phyloP scores from a whole-genome alignment of 495 filamentous ascomycete genomes.

The Ramalina intermedia region DNA sequence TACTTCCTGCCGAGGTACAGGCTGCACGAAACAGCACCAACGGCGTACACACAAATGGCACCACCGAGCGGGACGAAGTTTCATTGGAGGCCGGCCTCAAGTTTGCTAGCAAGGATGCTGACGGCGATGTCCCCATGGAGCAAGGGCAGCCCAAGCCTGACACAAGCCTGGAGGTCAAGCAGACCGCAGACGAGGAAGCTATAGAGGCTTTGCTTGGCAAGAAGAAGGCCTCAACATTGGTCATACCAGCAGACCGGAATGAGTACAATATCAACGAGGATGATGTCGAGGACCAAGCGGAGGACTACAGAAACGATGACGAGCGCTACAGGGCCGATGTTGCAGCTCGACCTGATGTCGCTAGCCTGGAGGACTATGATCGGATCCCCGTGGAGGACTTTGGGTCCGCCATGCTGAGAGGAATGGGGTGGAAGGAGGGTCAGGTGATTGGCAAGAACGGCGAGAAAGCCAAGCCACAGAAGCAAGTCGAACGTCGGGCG shows the following conservation, averaged over 20 bases:
- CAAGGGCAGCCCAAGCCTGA: constrained; percentile 13
- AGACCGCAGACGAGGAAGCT: constrained; percentile 52
- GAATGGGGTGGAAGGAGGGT: constrained; percentile 92
- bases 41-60: constrained; percentile 26
- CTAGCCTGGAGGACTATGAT: constrained; percentile 72
- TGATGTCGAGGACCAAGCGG: constrained; percentile 16
- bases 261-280: constrained; percentile 18
- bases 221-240: constrained; percentile 38
- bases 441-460: constrained; percentile 48
- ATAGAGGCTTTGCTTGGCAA: constrained; percentile 62
- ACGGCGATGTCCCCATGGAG: constrained; percentile 18
- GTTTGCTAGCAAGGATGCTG: constrained; percentile 24
- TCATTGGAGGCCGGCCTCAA: constrained; percentile 32
- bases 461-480: constrained; percentile 24
- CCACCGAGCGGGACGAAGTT: constrained; percentile 20
- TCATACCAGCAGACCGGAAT: constrained; percentile 30
- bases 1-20: constrained; percentile 38
- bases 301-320: constrained; percentile 37
- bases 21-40: constrained; percentile 27
- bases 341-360: constrained; percentile 54
- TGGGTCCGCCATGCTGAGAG: constrained; percentile 69
- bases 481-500: constrained; percentile 48
- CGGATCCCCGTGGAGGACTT: constrained; percentile 88
- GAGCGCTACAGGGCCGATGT: constrained; percentile 56
- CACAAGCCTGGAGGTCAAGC: neutral